phyloP scores from a whole-genome alignment of 2,329 filamentous ascomycete species.

The Sphaceloma murrayae region DNA sequence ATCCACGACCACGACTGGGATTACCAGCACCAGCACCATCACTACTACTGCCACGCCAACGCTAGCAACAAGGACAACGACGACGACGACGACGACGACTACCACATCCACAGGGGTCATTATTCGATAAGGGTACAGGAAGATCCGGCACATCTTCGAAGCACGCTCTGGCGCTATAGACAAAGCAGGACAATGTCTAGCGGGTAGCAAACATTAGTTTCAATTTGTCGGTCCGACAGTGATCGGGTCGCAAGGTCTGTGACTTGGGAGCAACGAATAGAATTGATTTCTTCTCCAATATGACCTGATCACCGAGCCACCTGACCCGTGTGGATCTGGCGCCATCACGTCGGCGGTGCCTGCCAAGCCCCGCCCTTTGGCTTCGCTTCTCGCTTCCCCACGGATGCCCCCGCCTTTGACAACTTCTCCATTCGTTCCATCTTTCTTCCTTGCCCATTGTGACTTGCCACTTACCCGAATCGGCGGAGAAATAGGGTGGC shows the following conservation, averaged over 20 bases:
- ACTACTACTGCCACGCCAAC: not conserved
- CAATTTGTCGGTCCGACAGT: conserved; percentile 7
- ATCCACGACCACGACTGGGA: not conserved
- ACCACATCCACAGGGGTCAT: not conserved
- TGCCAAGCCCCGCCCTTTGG: conserved; percentile 3
- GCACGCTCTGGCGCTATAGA: not conserved
- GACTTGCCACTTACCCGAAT: too few relatives aligned
- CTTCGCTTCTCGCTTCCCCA: conserved; percentile 8
- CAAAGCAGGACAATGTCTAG: not conserved
- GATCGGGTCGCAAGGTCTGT: not conserved
- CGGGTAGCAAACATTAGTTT: not conserved
- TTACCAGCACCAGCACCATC: not conserved
- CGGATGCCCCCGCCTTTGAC: conserved; percentile 1
- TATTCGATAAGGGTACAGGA: not conserved
- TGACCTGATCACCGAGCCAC: not conserved
- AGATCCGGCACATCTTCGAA: not conserved
- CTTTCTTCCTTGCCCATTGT: too few relatives aligned
- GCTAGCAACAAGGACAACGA: not conserved
- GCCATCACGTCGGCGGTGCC: conserved; percentile 11
- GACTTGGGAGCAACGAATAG: not conserved
- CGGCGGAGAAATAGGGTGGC: too few relatives aligned
- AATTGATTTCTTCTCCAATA: not conserved
- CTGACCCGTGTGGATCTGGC: conserved; percentile 6
- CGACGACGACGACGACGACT: conserved; percentile 1
- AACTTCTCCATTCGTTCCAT: conserved; percentile 1